A percentile compares a stretch with the other conserved stretches of the same genome.
Conservation (phyloP, 2,329 filamentous ascomycete species). For the Xylariaceae sp. region DNA sequence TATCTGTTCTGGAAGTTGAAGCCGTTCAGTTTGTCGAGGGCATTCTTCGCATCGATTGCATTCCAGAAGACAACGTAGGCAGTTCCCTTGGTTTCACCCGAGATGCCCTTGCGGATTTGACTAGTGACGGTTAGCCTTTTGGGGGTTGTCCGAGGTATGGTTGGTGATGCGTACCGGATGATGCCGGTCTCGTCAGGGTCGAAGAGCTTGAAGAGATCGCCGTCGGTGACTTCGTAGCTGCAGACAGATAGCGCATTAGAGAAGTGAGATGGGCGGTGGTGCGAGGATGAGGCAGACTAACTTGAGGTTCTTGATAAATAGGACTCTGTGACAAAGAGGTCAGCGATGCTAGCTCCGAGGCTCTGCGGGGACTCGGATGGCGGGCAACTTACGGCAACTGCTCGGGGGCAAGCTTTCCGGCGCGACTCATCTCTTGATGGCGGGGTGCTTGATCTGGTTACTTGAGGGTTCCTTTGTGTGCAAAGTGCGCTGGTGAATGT, state of each 20-base stretch:
- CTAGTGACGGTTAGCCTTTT: conserved; percentile 43
- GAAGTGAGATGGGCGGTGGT: not conserved
- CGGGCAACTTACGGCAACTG: conserved; percentile 79
- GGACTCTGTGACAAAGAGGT: conserved; percentile 64
- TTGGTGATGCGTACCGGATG: conserved; percentile 24
- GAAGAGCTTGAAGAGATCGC: conserved; percentile 98
- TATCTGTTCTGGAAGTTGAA: conserved; percentile 99
- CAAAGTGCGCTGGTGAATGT: conserved; percentile 20
- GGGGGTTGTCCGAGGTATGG: not conserved
- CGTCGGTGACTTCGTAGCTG: conserved; percentile 97
- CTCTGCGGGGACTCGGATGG: conserved; percentile 19
- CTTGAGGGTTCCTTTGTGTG: conserved; percentile 17
- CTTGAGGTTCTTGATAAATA: conserved; percentile 99
- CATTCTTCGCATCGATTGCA: conserved; percentile 97
- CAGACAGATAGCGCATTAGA: conserved; percentile 16
- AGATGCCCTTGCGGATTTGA: conserved; percentile 97
- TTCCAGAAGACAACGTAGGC: conserved; percentile 99
- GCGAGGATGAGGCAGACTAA: conserved; percentile 39
- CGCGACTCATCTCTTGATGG: conserved; percentile 86
- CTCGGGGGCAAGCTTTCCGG: conserved; percentile 97
- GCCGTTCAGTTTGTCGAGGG: conserved; percentile 98
- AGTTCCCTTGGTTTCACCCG: conserved; percentile 95
- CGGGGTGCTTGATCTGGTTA: conserved; percentile 16
- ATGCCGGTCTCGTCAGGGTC: conserved; percentile 38
- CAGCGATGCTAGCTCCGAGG: conserved; percentile 28